Base-by-base conservation (phyloP, 345 rosid species). In the Litchi chinensis region DNA sequence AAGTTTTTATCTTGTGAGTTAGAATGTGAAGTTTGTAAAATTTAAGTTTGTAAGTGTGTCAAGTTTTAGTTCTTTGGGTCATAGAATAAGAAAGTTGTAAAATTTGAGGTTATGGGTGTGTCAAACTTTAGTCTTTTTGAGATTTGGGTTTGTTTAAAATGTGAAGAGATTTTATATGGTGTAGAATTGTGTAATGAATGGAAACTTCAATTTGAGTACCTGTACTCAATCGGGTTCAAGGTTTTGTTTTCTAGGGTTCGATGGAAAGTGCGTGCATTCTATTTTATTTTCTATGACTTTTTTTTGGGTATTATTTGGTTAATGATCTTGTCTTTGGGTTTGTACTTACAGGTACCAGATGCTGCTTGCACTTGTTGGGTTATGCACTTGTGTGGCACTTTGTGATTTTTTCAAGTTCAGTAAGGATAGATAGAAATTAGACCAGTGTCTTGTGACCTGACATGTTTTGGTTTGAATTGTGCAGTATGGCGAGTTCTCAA, bases 331-430 rank as follows among this genome's bases (percentile, higher is more conserved):
- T 26, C 28, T 26, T 26, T 26, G 28, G 28, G 1, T 26, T 26
- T 26, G 28, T 26, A 26, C 28, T 26, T 26, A 26, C 1, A 26
- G 1, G 28, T 26, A 26, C 28, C 28, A 26, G 1, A 26, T 26
- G 28, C 28, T 26, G 28, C 28, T 26, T 26, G 28, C 28, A 26
- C 28, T 26, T 26, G 28, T 26, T 26, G 28, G 28, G 28, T 26
- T 26, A 83, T 48, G 92, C 65, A 88, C 91, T 70, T 86, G 98
- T 82, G 89, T 96, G 89, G 97, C 91, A 6, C 80, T 96, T 72
- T 96, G 98, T 97, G 98, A 94, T 78, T 59, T 87, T 40, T 90
- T 96, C 89, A 93, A 87, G 86, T 90, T 90, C 82, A 84, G 91
- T 65, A 87, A 87, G 90, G 90, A 89, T 39, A 86, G 75, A 70